Conservation (phyloP, 805 yeast species). For the Saccharomycopsis fibuligera region DNA sequence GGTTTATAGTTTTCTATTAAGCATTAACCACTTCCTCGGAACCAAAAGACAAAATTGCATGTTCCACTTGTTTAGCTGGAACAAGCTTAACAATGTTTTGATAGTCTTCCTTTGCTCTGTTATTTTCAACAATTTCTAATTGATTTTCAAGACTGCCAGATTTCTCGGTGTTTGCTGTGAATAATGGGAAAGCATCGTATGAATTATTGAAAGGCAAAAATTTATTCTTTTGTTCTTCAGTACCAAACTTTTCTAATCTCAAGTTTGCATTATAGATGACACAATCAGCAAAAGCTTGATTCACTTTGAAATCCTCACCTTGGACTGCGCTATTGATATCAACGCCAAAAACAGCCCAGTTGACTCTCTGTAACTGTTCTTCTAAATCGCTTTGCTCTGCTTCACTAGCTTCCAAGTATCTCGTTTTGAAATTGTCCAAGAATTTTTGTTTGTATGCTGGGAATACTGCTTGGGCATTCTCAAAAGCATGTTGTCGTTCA, state of each 20-base stretch:
- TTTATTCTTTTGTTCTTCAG: conserved; percentile 31
- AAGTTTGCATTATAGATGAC: conserved; percentile 61
- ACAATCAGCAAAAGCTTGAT: conserved; percentile 58
- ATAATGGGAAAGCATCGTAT: conserved; percentile 21
- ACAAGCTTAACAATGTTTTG: conserved; percentile 13
- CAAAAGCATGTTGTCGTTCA: conserved; percentile 73
- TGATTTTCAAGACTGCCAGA: conserved; percentile 1
- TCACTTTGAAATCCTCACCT: conserved; percentile 28
- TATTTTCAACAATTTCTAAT: conserved; percentile 12
- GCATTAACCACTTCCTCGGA: too few relatives aligned
- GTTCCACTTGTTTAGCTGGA: conserved; percentile 21
- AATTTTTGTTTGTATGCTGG: conserved; percentile 39
- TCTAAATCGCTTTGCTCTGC: conserved; percentile 53
- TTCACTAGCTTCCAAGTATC: conserved; percentile 50
- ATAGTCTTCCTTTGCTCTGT: conserved; percentile 11
- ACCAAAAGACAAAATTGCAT: conserved; percentile 16
- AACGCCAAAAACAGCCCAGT: conserved; percentile 79
- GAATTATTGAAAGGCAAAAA: conserved; percentile 11
- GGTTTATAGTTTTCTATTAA: too few relatives aligned
- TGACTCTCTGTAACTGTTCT: conserved; percentile 71
- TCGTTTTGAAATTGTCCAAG: conserved; percentile 48
- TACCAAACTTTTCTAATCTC: conserved; percentile 50
- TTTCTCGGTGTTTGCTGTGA: conserved; percentile 6
- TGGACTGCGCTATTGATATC: conserved; percentile 34
- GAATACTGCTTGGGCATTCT: conserved; percentile 46